These are phyloP conservation scores for Picea sitchensis DNA, from an alignment of 75 land plant genomes.

Conservation along the genomic window DNA sequence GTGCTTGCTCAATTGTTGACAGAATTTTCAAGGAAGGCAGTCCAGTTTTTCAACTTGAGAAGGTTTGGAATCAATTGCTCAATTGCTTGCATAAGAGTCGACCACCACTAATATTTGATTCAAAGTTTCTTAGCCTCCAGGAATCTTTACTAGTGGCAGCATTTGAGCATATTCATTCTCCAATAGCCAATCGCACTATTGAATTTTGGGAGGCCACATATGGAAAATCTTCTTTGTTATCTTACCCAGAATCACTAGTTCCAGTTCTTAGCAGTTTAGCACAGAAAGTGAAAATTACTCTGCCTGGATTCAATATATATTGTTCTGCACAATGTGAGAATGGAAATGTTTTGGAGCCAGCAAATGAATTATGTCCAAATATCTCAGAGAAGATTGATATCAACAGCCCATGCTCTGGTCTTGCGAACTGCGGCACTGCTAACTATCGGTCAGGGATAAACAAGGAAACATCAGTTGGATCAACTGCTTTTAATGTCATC, in stretches of 20 bases:
- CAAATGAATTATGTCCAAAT: slow-evolving; percentile 1
- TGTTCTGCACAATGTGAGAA: background rate
- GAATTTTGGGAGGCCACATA: slow-evolving; percentile 56
- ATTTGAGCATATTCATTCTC: slow-evolving; percentile 37
- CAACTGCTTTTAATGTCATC: background rate
- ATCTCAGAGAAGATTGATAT: background rate
- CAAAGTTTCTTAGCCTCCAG: slow-evolving; percentile 34
- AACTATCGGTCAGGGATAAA: background rate
- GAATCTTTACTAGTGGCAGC: slow-evolving; percentile 39
- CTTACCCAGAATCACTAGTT: slow-evolving; percentile 38
- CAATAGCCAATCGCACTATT: slow-evolving; percentile 40
- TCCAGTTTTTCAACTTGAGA: slow-evolving; percentile 15
- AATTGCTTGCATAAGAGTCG: slow-evolving; percentile 24
- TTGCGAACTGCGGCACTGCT: background rate
- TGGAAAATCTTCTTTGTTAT: slow-evolving; percentile 24
- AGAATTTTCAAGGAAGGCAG: slow-evolving; percentile 9
- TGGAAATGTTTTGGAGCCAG: background rate
- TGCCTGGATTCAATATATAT: slow-evolving; percentile 13
- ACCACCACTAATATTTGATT: slow-evolving; percentile 42
- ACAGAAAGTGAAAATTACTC: slow-evolving; percentile 33
- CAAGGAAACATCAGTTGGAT: background rate
- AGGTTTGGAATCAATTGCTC: slow-evolving; percentile 38
- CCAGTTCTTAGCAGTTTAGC: slow-evolving; percentile 41
- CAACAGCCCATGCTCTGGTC: background rate
- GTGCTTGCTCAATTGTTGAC: slow-evolving; percentile 9